Percentiles rank a stretch among this genome's conserved stretches.
Evolutionary conservation across 2,329 filamentous ascomycete genomes (phyloP).

Genomic region (Aspergillus versicolor): DNA sequence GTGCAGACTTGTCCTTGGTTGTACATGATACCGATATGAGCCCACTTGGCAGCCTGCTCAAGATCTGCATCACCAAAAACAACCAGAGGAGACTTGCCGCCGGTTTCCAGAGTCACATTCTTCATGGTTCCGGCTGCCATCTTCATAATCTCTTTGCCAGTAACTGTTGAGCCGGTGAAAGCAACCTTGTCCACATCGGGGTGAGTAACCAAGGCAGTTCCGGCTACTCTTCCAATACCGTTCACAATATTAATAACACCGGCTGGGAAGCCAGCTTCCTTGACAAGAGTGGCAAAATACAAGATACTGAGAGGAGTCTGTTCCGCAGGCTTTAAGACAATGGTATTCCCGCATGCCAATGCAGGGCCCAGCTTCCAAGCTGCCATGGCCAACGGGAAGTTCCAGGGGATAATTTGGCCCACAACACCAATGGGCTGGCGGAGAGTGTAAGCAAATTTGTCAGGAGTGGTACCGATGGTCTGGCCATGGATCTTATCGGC

Average conservation of each 20-base stretch:
- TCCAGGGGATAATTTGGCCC: conserved; percentile 87
- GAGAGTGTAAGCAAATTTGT: conserved; percentile 81
- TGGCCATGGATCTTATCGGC: conserved; percentile 90
- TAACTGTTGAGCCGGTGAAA: conserved; percentile 35
- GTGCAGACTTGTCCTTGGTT: conserved; percentile 39
- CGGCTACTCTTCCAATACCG: conserved; percentile 31
- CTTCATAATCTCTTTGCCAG: conserved; percentile 37
- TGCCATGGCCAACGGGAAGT: conserved; percentile 80
- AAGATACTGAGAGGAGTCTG: conserved; percentile 36
- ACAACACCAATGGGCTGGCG: conserved; percentile 78
- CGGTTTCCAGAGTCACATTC: conserved; percentile 46
- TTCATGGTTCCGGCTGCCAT: conserved; percentile 36
- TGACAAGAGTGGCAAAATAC: conserved; percentile 33
- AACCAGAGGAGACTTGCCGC: conserved; percentile 65
- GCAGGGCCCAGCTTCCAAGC: conserved; percentile 39
- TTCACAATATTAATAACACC: conserved; percentile 37
- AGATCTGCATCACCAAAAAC: conserved; percentile 67
- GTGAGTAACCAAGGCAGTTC: conserved; percentile 31
- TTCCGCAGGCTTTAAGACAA: conserved; percentile 36
- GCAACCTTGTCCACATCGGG: conserved; percentile 36
- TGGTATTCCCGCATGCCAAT: conserved; percentile 34
- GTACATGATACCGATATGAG: conserved; percentile 55
- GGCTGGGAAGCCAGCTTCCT: conserved; percentile 36
- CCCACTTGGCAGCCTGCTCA: conserved; percentile 69
- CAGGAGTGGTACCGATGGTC: conserved; percentile 58